A percentile compares a stretch with the other conserved stretches of the same genome.
Evolutionary conservation across 306 rosid genomes (phyloP).

Genomic region (Canavalia gladiata): DNA sequence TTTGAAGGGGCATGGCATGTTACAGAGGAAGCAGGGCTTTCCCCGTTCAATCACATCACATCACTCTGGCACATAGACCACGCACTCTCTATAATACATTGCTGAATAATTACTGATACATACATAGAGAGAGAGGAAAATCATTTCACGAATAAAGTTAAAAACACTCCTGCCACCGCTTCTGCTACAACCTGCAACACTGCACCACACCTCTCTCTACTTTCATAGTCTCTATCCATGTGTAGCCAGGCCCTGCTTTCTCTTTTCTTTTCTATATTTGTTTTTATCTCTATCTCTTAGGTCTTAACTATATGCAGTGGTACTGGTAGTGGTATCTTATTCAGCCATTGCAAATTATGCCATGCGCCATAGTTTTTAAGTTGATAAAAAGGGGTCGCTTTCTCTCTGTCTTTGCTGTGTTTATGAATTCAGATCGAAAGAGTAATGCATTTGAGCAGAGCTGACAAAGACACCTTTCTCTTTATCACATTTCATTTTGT

Average conservation of each 20-base stretch:
- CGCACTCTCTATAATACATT: slow-evolving; percentile 44
- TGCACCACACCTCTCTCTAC: slow-evolving; percentile 48
- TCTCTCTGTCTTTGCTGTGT: slow-evolving; percentile 46
- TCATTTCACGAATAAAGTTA: slow-evolving; percentile 69
- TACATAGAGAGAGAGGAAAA: slow-evolving; percentile 38
- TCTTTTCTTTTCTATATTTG: slow-evolving; percentile 30
- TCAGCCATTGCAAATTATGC: slow-evolving; percentile 45
- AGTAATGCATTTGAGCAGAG: slow-evolving; percentile 32
- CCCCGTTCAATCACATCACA: slow-evolving; percentile 79
- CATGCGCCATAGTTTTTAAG: neutral
- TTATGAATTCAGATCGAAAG: slow-evolving; percentile 20
- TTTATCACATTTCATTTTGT: slow-evolving; percentile 14
- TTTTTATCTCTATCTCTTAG: slow-evolving; percentile 31
- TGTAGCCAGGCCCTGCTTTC: slow-evolving; percentile 40
- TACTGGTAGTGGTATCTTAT: neutral
- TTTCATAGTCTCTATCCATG: slow-evolving; percentile 6
- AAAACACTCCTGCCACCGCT: slow-evolving; percentile 58
- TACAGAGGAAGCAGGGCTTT: slow-evolving; percentile 48
- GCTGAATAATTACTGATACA: neutral
- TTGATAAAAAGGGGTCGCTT: slow-evolving; percentile 50
- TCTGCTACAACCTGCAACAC: slow-evolving; percentile 75
- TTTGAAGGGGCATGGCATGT: neutral
- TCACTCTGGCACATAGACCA: slow-evolving; percentile 56
- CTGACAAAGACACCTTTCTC: slow-evolving; percentile 49
- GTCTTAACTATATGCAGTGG: neutral